These are phyloP conservation scores for Russula sp. DNA, from an alignment of 768 basidiomycete genomes.

Conservation along the genomic window DNA sequence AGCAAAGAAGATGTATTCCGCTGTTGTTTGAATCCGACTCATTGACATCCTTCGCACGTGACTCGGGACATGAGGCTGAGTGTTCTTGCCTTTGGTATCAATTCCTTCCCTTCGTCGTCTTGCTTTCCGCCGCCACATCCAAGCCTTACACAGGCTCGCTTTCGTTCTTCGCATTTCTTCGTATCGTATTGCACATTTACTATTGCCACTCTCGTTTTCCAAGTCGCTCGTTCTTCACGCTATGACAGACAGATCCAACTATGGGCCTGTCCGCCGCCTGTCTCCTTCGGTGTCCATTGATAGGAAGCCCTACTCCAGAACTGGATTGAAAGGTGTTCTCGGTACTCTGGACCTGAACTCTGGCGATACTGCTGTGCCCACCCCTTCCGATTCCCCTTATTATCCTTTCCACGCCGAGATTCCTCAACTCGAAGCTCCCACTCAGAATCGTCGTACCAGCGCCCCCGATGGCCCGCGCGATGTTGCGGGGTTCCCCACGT, in stretches of 20 bases:
- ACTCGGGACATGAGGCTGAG: conserved; percentile 4
- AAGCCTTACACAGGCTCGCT: conserved; percentile 12
- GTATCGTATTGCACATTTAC: conserved; percentile 18
- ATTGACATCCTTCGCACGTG: conserved; percentile 15
- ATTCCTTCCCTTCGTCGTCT: conserved; percentile 16
- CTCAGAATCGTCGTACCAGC: conserved; percentile 1
- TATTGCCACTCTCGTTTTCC: conserved; percentile 18
- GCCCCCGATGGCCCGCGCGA: conserved; percentile 17
- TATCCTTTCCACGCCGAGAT: conserved; percentile 24
- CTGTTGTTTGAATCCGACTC: conserved; percentile 10
- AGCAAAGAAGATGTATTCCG: conserved; percentile 17
- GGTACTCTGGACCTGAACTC: conserved; percentile 26
- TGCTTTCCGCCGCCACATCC: conserved; percentile 26
- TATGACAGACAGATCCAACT: conserved; percentile 24
- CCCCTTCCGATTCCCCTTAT: conserved; percentile 21
- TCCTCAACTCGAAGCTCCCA: conserved; percentile 24
- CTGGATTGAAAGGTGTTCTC: conserved; percentile 25
- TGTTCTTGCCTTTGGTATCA: conserved; percentile 16
- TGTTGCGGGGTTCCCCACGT: conserved; percentile 27
- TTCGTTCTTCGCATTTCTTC: conserved; percentile 15
- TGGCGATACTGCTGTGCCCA: conserved; percentile 17
- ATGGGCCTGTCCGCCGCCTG: conserved; percentile 26
- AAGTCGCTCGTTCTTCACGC: conserved; percentile 24
- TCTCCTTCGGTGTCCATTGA: conserved; percentile 23
- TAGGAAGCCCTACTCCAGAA: conserved; percentile 26